Conservation (phyloP, 176 grass and related monocot species). For the Bolboschoenus planiculmis region DNA sequence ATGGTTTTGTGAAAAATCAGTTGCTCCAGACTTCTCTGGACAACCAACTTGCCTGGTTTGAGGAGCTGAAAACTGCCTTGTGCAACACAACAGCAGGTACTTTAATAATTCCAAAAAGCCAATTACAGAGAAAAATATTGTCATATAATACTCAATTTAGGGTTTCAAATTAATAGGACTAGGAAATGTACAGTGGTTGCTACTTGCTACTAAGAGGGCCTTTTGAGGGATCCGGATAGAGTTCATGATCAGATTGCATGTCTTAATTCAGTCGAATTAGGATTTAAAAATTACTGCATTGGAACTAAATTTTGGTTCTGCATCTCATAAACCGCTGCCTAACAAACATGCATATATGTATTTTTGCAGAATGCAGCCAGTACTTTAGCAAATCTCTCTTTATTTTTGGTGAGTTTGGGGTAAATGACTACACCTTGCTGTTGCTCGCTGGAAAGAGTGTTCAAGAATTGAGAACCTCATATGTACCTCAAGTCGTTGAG, state of each 20-base stretch:
- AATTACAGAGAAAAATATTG: too few relatives aligned
- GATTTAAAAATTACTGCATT: not conserved
- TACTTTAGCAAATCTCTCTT: conserved; percentile 36
- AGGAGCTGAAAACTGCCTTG: not conserved
- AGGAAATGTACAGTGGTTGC: not conserved
- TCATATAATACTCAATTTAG: too few relatives aligned
- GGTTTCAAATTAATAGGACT: too few relatives aligned
- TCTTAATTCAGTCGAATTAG: not conserved
- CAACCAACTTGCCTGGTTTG: conserved; percentile 9
- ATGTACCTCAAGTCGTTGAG: conserved; percentile 15
- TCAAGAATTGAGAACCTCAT: not conserved
- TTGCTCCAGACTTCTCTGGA: not conserved
- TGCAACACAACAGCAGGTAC: conserved; percentile 24
- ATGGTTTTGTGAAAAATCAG: not conserved
- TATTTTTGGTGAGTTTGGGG: conserved; percentile 31
- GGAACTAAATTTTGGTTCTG: not conserved
- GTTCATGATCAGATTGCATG: too few relatives aligned
- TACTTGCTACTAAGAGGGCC: not conserved
- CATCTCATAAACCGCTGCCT: not conserved
- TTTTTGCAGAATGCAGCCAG: conserved; percentile 10
- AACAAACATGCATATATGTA: not conserved
- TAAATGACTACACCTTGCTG: conserved; percentile 35
- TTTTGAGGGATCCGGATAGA: not conserved
- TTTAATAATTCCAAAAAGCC: not conserved
- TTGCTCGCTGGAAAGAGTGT: not conserved